Percentiles rank a stretch among this genome's conserved stretches.
Evolutionary conservation across 2,329 filamentous ascomycete species (phyloP).

Genomic region (Orbilia quercus): DNA sequence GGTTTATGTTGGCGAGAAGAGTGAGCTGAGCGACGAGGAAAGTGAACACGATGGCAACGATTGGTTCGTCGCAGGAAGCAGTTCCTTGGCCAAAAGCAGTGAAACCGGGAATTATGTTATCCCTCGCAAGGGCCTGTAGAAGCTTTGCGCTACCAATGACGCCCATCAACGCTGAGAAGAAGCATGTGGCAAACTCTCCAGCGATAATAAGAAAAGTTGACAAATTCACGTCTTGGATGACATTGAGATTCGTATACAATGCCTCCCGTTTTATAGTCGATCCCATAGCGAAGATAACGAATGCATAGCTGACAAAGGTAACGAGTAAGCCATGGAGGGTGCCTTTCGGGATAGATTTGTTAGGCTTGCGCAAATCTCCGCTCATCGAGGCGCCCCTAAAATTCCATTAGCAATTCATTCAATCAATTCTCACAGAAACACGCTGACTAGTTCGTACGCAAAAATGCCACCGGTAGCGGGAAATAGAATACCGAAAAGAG

Average conservation of each 20-base stretch:
- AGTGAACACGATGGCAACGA: constrained; percentile 79
- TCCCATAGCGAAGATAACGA: constrained; percentile 82
- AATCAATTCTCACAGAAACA: background rate
- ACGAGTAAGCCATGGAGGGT: constrained; percentile 80
- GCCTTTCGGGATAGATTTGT: constrained; percentile 84
- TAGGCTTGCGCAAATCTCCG: constrained; percentile 83
- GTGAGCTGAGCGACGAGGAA: constrained; percentile 80
- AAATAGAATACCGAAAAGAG: constrained; percentile 87
- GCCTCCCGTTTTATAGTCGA: constrained; percentile 79
- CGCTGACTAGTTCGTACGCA: constrained; percentile 63
- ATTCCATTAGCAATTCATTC: background rate
- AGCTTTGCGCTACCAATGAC: constrained; percentile 86
- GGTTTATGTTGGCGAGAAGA: constrained; percentile 84
- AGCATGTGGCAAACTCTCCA: constrained; percentile 82
- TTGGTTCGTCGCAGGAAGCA: constrained; percentile 77
- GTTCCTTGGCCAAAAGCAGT: constrained; percentile 79
- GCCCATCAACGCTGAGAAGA: constrained; percentile 89
- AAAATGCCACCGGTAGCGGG: constrained; percentile 74
- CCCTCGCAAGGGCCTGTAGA: constrained; percentile 82
- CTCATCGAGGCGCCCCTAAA: constrained; percentile 82
- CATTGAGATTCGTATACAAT: constrained; percentile 78
- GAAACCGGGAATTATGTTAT: constrained; percentile 81
- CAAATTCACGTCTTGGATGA: constrained; percentile 84
- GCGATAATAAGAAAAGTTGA: constrained; percentile 78
- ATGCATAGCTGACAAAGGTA: constrained; percentile 79